Base-by-base conservation (phyloP, 768 basidiomycete species). In the Rhizopogon sp. region DNA sequence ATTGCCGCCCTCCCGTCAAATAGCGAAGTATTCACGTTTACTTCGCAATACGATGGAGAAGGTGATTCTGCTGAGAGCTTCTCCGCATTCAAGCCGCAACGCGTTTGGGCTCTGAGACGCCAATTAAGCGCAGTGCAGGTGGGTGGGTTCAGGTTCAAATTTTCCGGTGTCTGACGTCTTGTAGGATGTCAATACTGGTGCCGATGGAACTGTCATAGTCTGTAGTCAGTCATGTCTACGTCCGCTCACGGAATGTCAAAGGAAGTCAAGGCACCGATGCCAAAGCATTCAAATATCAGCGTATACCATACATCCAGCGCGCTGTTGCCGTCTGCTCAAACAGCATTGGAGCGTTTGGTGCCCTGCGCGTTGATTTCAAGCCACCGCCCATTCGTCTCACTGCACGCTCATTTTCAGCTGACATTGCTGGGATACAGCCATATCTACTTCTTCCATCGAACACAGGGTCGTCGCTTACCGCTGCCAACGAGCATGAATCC, bases 181-280 rank as follows among this genome's bases (percentile, higher is more conserved):
- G 49, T 60, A 88, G 85, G 96, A 98, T 62, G 88, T 96, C 9
- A 93, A 93, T 0, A 76, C 98, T 13, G 92, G 93, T 17, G 75
- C 84, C 1, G 93, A 97, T 59, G 92, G 94, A 4, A 82, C 88
- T 14, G 81, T 97, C 64, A 87, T 97, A 65, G 79, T 98, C 44
- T 97, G 92, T 71, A 98, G 96, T 2, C 84, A 89, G 58, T 95
- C 94, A 98, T 62, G 94, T 96, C 35, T 98, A 88, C 64, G 79
- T 95, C 22, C 87, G 94, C 22, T 78, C 84, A 17, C 81, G 92
- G 28, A 82, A 73, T 55, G 57, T 58, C 52, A 70, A 64, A 59
- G 59, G 53, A 5, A 54, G 44, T 20, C 51, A 52, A 66, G 67
- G 56, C 50, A 63, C 62, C 25, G 59, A 40, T 43, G 58, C 54